Evolutionary conservation across 306 rosid species (phyloP), one percentile per base, ranked within the genome.

Genomic region (Quercus parvula): DNA sequence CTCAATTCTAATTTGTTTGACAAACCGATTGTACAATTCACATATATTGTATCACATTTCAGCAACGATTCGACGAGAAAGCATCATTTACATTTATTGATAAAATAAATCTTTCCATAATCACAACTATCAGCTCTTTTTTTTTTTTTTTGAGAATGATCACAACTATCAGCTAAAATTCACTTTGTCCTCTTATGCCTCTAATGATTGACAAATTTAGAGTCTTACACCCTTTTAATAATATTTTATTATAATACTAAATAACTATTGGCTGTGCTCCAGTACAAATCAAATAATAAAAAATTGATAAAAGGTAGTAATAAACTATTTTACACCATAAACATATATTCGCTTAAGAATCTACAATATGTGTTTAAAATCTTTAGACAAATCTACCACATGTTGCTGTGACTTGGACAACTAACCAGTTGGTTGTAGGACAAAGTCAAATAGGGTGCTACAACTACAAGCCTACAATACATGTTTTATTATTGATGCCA

Each of bases 381-480:
- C 4, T 28, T 27, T 13, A 28, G 38, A 14, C 52, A 35, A 77
- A 54, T 61, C 41, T 15, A 30, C 73, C 82, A 72, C 75, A 55
- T 72, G 81, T 63, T 46, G 69, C 63, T n/a, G 55, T 46, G n/a
- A 49, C 54, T 28, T 68, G 13, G 62, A 49, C 83, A 24, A 28
- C 78, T 44, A 28, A 55, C 63, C 49, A 27, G 52, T 62, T 6
- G 41, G 27, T 25, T 56, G 5, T 6, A 22, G 3, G 52, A 78
- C 75, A 19, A 59, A 70, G 80, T 61, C 83, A 83, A 61, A 70
- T 7, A 12, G 22, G 7, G 67, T 70, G 76, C 64, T 52, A 33
- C 69, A 25, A 41, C 46, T 8, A 8, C 46, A 41, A 41, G 46
- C 12, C 46, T 8, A 41, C 46, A 2, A 41, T 41, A 8, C 46